Conservation (phyloP, 1,139 yeast genomes). For the Cylindricascospora bacillispora region DNA sequence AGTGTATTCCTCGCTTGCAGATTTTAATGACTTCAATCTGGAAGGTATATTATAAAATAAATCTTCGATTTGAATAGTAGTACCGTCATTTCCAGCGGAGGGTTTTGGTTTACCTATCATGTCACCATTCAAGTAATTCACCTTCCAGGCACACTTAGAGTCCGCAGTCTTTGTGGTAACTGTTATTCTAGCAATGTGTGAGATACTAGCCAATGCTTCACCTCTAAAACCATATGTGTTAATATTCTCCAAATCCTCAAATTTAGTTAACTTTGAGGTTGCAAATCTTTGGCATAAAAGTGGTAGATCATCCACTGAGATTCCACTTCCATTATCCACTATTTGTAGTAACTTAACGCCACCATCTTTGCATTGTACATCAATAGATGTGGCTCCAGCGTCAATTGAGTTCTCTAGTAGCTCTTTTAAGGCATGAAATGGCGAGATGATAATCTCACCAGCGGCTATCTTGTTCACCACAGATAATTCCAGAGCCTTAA, state of each 20-base stretch:
- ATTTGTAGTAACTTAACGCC: conserved; percentile 52
- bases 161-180: conserved; percentile 61
- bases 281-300: conserved; percentile 53
- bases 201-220: conserved; percentile 63
- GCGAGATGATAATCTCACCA: conserved; percentile 90
- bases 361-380: conserved; percentile 49
- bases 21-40: conserved; percentile 51
- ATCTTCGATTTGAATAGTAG: conserved; percentile 77
- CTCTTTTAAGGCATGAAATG: conserved; percentile 75
- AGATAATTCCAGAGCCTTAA: conserved; percentile 17
- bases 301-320: conserved; percentile 43
- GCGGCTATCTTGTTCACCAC: conserved; percentile 93
- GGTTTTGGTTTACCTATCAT: conserved; percentile 49
- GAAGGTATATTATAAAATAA: conserved; percentile 83
- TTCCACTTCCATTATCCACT: conserved; percentile 70
- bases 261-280: conserved; percentile 50
- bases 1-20: conserved; percentile 62
- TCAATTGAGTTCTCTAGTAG: conserved; percentile 72
- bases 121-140: conserved; percentile 52
- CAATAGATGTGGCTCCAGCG: conserved; percentile 55
- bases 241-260: conserved; percentile 39
- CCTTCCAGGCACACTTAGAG: conserved; percentile 56
- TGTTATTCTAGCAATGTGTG: conserved; percentile 52
- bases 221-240: conserved; percentile 71
- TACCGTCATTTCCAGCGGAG: conserved; percentile 79